Conservation (phyloP, 345 rosid genomes). For the Populus nigra region DNA sequence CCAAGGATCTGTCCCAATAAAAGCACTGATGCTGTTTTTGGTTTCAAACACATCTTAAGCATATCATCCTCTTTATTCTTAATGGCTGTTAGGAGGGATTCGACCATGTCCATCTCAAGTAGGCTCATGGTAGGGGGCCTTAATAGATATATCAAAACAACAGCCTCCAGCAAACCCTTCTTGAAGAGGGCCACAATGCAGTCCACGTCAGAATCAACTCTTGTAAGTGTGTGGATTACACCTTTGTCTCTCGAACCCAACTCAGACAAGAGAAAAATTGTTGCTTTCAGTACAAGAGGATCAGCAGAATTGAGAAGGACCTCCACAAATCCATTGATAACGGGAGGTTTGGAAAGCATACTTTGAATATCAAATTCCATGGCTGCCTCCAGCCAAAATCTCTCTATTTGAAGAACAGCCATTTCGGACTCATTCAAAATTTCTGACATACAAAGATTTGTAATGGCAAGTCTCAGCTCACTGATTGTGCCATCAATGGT, state of each 20-base stretch:
- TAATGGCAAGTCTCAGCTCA: conserved; percentile 49
- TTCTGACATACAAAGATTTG: conserved; percentile 59
- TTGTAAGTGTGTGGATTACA: conserved; percentile 58
- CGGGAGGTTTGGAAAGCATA: conserved; percentile 58
- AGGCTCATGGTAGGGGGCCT: conserved; percentile 43
- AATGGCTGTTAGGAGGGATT: conserved; percentile 42
- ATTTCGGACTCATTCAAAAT: conserved; percentile 52
- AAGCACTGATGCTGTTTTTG: conserved; percentile 52
- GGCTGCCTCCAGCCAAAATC: conserved; percentile 48
- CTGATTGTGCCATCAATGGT: conserved; percentile 41
- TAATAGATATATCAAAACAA: conserved; percentile 50
- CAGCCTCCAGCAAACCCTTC: conserved; percentile 62
- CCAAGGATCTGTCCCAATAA: conserved; percentile 47
- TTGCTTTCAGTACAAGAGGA: conserved; percentile 45
- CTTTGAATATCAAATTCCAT: conserved; percentile 39
- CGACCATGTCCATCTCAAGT: conserved; percentile 51
- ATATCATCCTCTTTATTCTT: conserved; percentile 37
- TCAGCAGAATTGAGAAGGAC: conserved; percentile 64
- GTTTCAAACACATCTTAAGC: conserved; percentile 49
- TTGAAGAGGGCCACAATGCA: conserved; percentile 58
- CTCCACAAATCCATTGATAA: conserved; percentile 64
- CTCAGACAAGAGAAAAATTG: conserved; percentile 57
- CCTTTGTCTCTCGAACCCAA: conserved; percentile 63
- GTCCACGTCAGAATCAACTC: conserved; percentile 63
- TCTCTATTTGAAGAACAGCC: conserved; percentile 59